phyloP scores from a whole-genome alignment of 2,329 filamentous ascomycete genomes.

The Botrytis hyacinthi region DNA sequence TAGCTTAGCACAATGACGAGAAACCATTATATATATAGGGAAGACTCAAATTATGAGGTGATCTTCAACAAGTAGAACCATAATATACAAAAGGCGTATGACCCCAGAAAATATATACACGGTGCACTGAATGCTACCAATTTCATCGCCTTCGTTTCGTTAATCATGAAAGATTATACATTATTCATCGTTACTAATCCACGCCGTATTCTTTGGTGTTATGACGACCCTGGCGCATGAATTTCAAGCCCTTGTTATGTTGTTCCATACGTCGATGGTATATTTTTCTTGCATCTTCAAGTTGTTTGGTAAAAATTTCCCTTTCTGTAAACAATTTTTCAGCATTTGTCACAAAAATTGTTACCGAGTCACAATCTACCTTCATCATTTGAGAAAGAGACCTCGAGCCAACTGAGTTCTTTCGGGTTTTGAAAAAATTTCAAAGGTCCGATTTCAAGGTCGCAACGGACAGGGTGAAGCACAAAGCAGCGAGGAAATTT shows the following conservation, averaged over 20 bases:
- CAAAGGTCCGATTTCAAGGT: constrained; percentile 9
- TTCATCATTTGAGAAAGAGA: not conserved
- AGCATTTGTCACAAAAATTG: not conserved
- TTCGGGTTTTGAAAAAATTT: not conserved
- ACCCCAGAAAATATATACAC: not conserved
- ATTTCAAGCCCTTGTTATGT: not conserved
- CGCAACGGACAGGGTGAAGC: not conserved
- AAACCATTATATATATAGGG: not conserved
- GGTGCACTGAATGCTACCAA: no score
- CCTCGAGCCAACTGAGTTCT: constrained; percentile 10
- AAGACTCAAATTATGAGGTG: not conserved
- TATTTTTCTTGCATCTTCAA: not conserved
- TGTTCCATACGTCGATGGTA: not conserved
- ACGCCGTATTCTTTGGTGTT: constrained; percentile 10
- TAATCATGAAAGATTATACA: not conserved
- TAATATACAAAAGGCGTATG: not conserved
- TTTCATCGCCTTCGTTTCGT: not conserved
- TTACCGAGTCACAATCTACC: not conserved
- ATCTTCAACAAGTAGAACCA: not conserved
- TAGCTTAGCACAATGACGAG: not conserved
- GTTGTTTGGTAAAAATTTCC: not conserved
- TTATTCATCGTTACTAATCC: not conserved
- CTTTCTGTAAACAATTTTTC: not conserved
- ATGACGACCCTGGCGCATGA: not conserved
- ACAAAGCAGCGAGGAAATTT: constrained; percentile 9